Percentiles rank a stretch among this genome's conserved stretches.
Conservation (phyloP, 164 flowering plant species). For the Macadamia tetraphylla region DNA sequence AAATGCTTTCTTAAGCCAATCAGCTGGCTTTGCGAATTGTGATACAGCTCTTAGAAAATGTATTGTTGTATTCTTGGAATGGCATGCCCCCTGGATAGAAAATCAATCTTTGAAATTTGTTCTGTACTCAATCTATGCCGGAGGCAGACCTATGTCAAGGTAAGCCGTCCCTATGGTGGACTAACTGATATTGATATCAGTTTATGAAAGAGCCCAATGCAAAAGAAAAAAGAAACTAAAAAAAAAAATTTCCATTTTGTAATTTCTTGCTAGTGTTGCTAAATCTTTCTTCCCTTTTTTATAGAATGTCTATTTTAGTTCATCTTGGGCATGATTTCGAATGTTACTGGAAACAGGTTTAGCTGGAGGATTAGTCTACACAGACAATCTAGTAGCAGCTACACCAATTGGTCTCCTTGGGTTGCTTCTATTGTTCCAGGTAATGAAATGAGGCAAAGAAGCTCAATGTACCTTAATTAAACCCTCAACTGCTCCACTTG, state of each 20-base stretch:
- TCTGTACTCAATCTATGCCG: no score
- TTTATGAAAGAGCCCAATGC: no score
- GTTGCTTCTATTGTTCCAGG: constrained; percentile 79
- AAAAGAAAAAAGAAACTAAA: background rate
- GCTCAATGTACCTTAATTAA: no score
- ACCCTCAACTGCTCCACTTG: no score
- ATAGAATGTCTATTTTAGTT: background rate
- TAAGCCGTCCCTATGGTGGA: no score
- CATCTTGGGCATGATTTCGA: background rate
- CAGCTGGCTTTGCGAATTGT: background rate
- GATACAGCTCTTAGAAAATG: background rate
- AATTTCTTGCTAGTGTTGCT: no score
- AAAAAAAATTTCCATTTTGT: background rate
- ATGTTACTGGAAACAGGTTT: constrained; percentile 45
- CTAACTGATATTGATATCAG: background rate
- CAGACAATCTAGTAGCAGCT: constrained; percentile 70
- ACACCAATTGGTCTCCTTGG: constrained; percentile 86
- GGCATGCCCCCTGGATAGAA: background rate
- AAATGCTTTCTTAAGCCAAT: background rate
- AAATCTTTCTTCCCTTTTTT: background rate
- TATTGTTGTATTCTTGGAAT: background rate
- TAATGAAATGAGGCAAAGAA: constrained; percentile 12
- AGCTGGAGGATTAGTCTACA: constrained; percentile 71
- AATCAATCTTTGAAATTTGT: background rate
- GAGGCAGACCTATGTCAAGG: no score